Base-by-base conservation (phyloP, 495 filamentous ascomycete species). In the Penicillium canescens region DNA sequence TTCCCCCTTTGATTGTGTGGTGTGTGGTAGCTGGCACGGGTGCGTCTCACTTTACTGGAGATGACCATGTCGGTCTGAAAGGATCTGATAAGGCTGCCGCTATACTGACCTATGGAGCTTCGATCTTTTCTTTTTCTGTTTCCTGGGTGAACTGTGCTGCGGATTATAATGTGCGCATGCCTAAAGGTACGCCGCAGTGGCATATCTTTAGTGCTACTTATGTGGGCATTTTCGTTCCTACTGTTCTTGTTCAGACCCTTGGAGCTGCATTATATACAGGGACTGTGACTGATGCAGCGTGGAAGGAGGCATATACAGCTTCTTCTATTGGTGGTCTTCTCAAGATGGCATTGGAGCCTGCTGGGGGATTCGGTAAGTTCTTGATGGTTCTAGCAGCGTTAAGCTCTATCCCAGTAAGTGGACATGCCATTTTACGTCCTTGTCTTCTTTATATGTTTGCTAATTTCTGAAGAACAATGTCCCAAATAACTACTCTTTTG, bases 141-240 rank as follows among this genome's bases (percentile, higher is more conserved):
- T 84, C 83, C 0, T 88, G 86, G 84, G 78, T 81, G 3, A 76
- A 75, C 4, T 86, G 82, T 56, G 83, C 85, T 1, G 82, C 85
- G 7, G 86, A 89, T 56, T 88, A 87, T 63, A 86, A 82, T 24
- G 83, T 86, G 7, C 88, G 88, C 56, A 85, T 86, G 59, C 84
- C 84, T 1, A 65, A 67, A 2, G 65, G 63, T 20, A 74, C 74
- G 16, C 72, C 78, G n/a, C 72, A 78, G 6, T 63, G 46, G 21
- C 75, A 76, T 3, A 72, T 88, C 34, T 90, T 88, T 68, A 46
- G 81, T 38, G 82, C 77, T 64, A 86, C 84, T 3, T 88, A 82
- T 59, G 69, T 68, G 13, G 86, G 86, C 8, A 76, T 89, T 14
- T 78, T 81, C 42, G 63, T 84, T 51, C 78, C 86, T 2, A 79